These are phyloP conservation scores for Chenopodium formosanum DNA, from an alignment of 148 eudicot species.

Conservation along the genomic window DNA sequence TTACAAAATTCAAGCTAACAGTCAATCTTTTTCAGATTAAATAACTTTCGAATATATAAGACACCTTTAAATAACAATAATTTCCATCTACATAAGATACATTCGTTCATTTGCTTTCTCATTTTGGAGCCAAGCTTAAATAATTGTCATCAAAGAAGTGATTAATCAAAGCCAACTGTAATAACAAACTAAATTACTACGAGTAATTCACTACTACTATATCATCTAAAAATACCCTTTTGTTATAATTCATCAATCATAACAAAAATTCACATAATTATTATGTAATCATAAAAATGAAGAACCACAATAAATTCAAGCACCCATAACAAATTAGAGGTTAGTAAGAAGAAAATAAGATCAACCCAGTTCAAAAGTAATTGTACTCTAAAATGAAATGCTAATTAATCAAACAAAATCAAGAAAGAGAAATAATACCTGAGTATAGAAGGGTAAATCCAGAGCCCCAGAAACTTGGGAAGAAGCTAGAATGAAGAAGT, in stretches of 20 bases:
- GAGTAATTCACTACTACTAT: neutral
- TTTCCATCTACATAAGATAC: neutral
- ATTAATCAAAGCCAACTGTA: neutral
- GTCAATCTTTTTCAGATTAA: neutral
- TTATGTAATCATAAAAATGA: too few species aligned
- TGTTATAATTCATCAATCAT: too few species aligned
- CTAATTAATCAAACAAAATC: too few species aligned
- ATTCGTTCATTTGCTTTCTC: neutral
- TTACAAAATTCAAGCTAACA: neutral
- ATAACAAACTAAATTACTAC: neutral
- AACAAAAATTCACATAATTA: too few species aligned
- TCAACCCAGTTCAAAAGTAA: too few species aligned
- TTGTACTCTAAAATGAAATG: too few species aligned
- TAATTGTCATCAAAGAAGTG: neutral
- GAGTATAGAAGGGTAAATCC: neutral
- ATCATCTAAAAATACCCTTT: too few species aligned
- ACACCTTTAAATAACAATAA: neutral
- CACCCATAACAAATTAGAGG: too few species aligned
- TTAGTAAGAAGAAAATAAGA: too few species aligned
- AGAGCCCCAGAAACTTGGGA: neutral
- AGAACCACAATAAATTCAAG: too few species aligned
- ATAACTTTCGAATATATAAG: neutral
- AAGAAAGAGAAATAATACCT: neutral
- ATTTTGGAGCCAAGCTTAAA: too few species aligned
- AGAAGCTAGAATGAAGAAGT: neutral